phyloP scores from a whole-genome alignment of 2,329 filamentous ascomycete species.

The Fusarium austroafricanum region DNA sequence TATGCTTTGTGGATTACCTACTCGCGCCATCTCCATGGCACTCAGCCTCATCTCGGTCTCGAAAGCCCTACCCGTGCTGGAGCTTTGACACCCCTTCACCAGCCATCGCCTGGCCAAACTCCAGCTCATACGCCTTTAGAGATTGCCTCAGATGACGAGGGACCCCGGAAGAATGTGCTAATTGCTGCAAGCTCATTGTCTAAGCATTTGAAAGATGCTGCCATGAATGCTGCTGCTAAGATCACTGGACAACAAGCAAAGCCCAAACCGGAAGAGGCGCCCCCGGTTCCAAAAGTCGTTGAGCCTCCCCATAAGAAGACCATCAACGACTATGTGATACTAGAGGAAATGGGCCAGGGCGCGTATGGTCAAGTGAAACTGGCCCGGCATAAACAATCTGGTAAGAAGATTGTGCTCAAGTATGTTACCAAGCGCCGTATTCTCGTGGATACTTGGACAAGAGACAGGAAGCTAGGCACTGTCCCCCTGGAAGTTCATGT shows the following conservation, averaged over 20 bases:
- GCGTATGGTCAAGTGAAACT: constrained; percentile 98
- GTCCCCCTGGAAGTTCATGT: constrained; percentile 98
- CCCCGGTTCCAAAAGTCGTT: constrained; percentile 51
- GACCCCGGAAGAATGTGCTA: constrained; percentile 55
- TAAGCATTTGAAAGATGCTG: constrained; percentile 67
- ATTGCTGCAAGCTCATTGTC: constrained; percentile 63
- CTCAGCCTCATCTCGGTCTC: constrained; percentile 68
- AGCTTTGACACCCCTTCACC: constrained; percentile 77
- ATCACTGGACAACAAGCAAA: constrained; percentile 57
- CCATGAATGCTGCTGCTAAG: constrained; percentile 65
- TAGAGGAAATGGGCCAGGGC: constrained; percentile 98
- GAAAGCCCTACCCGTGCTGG: constrained; percentile 73
- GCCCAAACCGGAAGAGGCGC: constrained; percentile 49
- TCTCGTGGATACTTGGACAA: constrained; percentile 97
- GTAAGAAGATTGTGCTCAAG: constrained; percentile 92
- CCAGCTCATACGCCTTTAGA: constrained; percentile 68
- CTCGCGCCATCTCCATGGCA: constrained; percentile 88
- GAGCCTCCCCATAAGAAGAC: constrained; percentile 74
- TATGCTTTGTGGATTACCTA: constrained; percentile 98
- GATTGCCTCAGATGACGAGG: constrained; percentile 64
- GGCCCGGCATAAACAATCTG: constrained; percentile 82
- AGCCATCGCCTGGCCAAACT: constrained; percentile 81
- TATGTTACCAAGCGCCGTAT: constrained; percentile 98
- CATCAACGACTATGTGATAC: constrained; percentile 89
- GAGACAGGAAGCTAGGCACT: constrained; percentile 90